phyloP scores from a whole-genome alignment of 495 filamentous ascomycete genomes.

The Penicillium ochrochloron region DNA sequence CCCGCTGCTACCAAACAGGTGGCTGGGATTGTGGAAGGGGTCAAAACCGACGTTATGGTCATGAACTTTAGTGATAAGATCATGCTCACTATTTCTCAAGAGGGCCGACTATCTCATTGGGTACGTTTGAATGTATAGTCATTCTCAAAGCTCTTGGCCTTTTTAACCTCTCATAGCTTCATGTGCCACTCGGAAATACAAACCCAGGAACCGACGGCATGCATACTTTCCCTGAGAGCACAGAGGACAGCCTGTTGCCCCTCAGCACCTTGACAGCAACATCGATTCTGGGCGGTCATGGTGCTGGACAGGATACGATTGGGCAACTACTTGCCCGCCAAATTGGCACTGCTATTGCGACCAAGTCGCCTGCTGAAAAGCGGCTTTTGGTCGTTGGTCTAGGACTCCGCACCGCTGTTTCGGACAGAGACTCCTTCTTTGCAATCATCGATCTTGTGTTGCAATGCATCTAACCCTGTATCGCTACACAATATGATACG shows the following conservation, averaged over 20 bases:
- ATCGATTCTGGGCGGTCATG: constrained; percentile 84
- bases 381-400: constrained; percentile 82
- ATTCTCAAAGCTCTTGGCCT: not conserved
- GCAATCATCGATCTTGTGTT: constrained; percentile 81
- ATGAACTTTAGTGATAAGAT: constrained; percentile 89
- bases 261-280: constrained; percentile 81
- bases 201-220: constrained; percentile 60
- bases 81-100: constrained; percentile 84
- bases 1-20: constrained; percentile 75
- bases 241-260: constrained; percentile 69
- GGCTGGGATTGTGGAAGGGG: constrained; percentile 64
- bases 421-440: constrained; percentile 75
- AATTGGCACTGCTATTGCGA: constrained; percentile 77
- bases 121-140: constrained; percentile 49
- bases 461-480: constrained; percentile 58
- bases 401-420: constrained; percentile 67
- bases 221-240: constrained; percentile 50
- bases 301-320: constrained; percentile 75
- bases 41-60: constrained; percentile 71
- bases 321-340: constrained; percentile 89
- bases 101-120: constrained; percentile 89
- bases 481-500: not conserved
- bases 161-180: constrained; percentile 62
- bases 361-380: constrained; percentile 73
- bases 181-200: constrained; percentile 78